phyloP scores from a whole-genome alignment of 2,329 filamentous ascomycete species.

The Penicillium sp. region DNA sequence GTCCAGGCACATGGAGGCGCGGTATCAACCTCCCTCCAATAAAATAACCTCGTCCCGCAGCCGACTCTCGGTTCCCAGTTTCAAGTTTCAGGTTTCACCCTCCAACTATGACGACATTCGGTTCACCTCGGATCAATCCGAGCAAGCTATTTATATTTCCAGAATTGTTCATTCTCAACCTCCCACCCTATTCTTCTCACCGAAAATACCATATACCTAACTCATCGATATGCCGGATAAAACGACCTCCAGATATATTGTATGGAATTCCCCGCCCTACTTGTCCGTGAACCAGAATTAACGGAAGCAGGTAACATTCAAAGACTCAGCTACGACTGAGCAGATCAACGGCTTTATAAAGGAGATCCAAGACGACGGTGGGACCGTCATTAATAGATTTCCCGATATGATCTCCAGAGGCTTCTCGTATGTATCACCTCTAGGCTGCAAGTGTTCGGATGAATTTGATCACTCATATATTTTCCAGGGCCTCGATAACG shows the following conservation, averaged over 20 bases:
- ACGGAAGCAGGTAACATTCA: conserved; percentile 4
- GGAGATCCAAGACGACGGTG: not conserved
- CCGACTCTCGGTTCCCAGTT: not conserved
- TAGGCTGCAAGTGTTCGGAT: not conserved
- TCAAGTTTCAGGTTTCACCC: not conserved
- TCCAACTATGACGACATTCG: not conserved
- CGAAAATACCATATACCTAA: not conserved
- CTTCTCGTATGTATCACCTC: not conserved
- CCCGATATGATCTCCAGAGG: conserved; percentile 5
- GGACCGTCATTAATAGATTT: conserved; percentile 1
- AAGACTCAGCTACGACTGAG: conserved; percentile 4
- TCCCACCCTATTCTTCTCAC: not conserved
- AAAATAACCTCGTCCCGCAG: not conserved
- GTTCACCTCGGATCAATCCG: not conserved
- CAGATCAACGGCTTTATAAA: conserved; percentile 4
- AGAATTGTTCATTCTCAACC: not conserved
- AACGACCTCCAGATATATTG: not conserved
- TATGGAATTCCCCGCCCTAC: not conserved
- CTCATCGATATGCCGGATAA: not conserved
- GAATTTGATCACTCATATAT: not conserved
- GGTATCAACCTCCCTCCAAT: not conserved
- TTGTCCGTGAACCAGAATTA: not conserved
- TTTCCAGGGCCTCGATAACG: not conserved
- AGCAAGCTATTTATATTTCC: not conserved
- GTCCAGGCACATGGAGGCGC: not conserved